These are phyloP conservation scores for Cinchona pubescens DNA, from an alignment of 257 asterid species.

Conservation along the genomic window DNA sequence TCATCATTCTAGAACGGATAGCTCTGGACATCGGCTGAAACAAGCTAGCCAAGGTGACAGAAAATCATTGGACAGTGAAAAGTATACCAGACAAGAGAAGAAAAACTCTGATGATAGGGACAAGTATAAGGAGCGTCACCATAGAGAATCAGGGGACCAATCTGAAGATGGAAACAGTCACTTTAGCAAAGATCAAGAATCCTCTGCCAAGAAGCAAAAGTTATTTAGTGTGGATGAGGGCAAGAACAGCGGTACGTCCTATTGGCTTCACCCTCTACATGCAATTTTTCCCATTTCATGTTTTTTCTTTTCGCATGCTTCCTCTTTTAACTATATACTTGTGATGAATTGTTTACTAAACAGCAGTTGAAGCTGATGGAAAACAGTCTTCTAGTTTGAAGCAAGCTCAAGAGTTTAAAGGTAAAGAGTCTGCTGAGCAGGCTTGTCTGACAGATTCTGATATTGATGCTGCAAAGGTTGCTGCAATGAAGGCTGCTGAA, in stretches of 20 bases:
- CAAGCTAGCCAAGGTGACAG: slow-evolving; percentile 45
- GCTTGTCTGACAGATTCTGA: slow-evolving; percentile 66
- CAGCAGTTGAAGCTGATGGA: slow-evolving; percentile 20
- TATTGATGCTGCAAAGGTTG: slow-evolving; percentile 85
- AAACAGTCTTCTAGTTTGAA: slow-evolving; percentile 21
- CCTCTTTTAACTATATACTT: not conserved
- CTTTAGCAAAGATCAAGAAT: slow-evolving; percentile 39
- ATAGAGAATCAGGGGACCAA: slow-evolving; percentile 32
- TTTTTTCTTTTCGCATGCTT: not conserved
- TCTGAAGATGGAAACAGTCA: slow-evolving; percentile 32
- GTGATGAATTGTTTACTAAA: slow-evolving; percentile 7
- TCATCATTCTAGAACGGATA: slow-evolving; percentile 44
- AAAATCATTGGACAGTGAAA: slow-evolving; percentile 38
- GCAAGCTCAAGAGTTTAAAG: slow-evolving; percentile 22
- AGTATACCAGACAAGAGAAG: slow-evolving; percentile 41
- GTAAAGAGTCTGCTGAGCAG: slow-evolving; percentile 51
- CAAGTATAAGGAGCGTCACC: slow-evolving; percentile 34
- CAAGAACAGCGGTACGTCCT: slow-evolving; percentile 35
- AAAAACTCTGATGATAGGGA: slow-evolving; percentile 38
- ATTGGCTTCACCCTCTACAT: not conserved
- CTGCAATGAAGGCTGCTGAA: slow-evolving; percentile 98
- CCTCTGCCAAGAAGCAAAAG: slow-evolving; percentile 61
- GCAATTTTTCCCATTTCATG: not conserved
- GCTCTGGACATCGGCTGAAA: slow-evolving; percentile 46
- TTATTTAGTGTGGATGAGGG: slow-evolving; percentile 29